phyloP scores from a whole-genome alignment of 1,139 yeast genomes.

The Debaryomyces udenii region DNA sequence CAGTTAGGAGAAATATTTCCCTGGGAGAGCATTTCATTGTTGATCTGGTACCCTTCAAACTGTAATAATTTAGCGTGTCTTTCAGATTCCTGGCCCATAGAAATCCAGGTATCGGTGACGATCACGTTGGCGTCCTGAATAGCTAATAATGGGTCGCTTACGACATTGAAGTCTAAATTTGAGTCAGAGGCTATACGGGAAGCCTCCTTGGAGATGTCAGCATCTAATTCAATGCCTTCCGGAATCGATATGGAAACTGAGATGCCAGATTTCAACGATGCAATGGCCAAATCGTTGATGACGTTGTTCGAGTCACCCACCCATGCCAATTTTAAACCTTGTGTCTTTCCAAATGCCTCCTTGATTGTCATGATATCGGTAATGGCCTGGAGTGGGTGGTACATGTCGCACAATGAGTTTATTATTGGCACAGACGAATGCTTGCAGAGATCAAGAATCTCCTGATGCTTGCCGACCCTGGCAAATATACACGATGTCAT shows the following conservation, averaged over 20 bases:
- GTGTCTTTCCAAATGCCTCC: slow-evolving; percentile 64
- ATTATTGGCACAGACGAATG: slow-evolving; percentile 80
- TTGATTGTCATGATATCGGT: slow-evolving; percentile 77
- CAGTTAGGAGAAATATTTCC: slow-evolving; percentile 67
- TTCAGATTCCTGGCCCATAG: slow-evolving; percentile 96
- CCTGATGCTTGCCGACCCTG: slow-evolving; percentile 76
- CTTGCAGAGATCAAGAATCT: slow-evolving; percentile 66
- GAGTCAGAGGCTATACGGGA: slow-evolving; percentile 52
- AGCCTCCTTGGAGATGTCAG: slow-evolving; percentile 60
- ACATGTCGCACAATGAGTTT: slow-evolving; percentile 81
- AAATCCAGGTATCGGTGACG: slow-evolving; percentile 97
- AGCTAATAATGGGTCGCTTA: slow-evolving; percentile 75
- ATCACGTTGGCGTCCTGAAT: slow-evolving; percentile 73
- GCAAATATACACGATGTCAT: slow-evolving; percentile 91
- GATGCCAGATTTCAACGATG: slow-evolving; percentile 83
- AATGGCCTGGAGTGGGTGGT: slow-evolving; percentile 87
- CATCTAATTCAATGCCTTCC: slow-evolving; percentile 63
- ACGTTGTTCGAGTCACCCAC: slow-evolving; percentile 97
- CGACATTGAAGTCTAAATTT: slow-evolving; percentile 60
- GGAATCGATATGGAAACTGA: slow-evolving; percentile 87
- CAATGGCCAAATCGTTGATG: slow-evolving; percentile 90
- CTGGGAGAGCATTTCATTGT: slow-evolving; percentile 57
- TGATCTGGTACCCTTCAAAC: slow-evolving; percentile 85
- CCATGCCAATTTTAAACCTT: slow-evolving; percentile 86
- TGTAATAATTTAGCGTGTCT: slow-evolving; percentile 70